Evolutionary conservation across 73 alveolate species (phyloP), one percentile per base, ranked within the genome.

Genomic region (Durusdinium trenchii): DNA sequence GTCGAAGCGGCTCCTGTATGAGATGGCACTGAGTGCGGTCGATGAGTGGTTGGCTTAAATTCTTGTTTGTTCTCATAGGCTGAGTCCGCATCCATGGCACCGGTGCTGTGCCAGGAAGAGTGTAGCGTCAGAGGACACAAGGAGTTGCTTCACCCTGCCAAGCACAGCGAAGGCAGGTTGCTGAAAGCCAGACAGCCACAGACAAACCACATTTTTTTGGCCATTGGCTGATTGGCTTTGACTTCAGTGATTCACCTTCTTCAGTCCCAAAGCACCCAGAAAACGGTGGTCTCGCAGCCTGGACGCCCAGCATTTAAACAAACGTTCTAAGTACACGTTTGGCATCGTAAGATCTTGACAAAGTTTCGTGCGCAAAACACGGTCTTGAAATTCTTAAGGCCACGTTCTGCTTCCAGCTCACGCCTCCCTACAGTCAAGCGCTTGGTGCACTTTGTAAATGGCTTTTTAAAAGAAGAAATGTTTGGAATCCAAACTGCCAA

Each of bases 1-100:
- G 86, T 89, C 96, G 35, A 89, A 89, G 52, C 82, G 96, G 51
- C 86, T 89, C 6, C 83, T 89, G 38, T 69, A 89, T 46, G 96
- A 89, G 96, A 89, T 89, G 96, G 96, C 96, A 51, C 71, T 89
- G 43, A 62, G 42, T n/a, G 67, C 85, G 42, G 83, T 48, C 26
- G 94, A 81, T 81, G 91, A 81, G 18, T 60, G 73, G 73, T 60
- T 60, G 73, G 30, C 30, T 23, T 23, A 1, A 32, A 32, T 2
- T 60, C n/a, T 23, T 60, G 73, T 23, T 2, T 1, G 73, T 60
- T 60, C n/a, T 23, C 30, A 32, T 23, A 1, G 73, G 73, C 30
- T 60, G 73, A 60, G 18, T 23, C 18, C 3, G 73, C n/a, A 32
- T 57, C 32, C 32, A 23, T 12, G 69, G 69, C 69, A 57, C 69